phyloP scores from a whole-genome alignment of 2,329 filamentous ascomycete genomes.

The Claviceps sorghi region DNA sequence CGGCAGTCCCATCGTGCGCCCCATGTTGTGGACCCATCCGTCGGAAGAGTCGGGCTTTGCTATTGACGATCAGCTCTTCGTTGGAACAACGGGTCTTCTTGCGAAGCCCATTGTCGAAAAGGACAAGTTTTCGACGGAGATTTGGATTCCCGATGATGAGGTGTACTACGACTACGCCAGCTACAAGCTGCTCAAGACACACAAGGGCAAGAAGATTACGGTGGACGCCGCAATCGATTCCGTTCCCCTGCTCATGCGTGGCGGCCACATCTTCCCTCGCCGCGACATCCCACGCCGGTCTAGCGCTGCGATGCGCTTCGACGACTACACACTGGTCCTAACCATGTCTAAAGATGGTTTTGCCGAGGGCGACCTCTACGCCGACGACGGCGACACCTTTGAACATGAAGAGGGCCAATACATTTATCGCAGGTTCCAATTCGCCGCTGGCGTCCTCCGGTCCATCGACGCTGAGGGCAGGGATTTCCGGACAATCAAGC shows the following conservation, averaged over 20 bases:
- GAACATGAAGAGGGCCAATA: constrained; percentile 76
- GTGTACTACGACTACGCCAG: constrained; percentile 94
- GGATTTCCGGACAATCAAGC: constrained; percentile 33
- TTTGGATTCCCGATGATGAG: constrained; percentile 81
- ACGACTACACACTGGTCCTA: constrained; percentile 86
- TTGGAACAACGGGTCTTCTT: constrained; percentile 79
- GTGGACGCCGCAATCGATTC: constrained; percentile 69
- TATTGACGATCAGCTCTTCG: constrained; percentile 85
- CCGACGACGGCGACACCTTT: constrained; percentile 88
- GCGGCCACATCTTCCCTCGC: constrained; percentile 80
- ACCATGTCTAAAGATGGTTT: constrained; percentile 40
- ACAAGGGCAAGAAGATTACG: constrained; percentile 54
- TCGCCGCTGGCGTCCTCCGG: constrained; percentile 44
- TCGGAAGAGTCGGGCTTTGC: constrained; percentile 73
- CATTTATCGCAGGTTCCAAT: constrained; percentile 69
- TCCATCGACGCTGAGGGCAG: constrained; percentile 52
- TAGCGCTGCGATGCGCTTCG: constrained; percentile 77
- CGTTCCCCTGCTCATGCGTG: constrained; percentile 82
- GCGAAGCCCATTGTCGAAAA: constrained; percentile 79
- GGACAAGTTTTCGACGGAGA: constrained; percentile 54
- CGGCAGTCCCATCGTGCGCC: constrained; percentile 75
- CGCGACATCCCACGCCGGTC: constrained; percentile 79
- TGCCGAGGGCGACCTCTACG: constrained; percentile 71
- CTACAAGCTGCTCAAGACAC: constrained; percentile 56
- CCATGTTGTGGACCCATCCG: constrained; percentile 88